Percentiles rank a stretch among this genome's conserved stretches.
Conservation (phyloP, 148 eudicot species). For the Fagopyrum esculentum region DNA sequence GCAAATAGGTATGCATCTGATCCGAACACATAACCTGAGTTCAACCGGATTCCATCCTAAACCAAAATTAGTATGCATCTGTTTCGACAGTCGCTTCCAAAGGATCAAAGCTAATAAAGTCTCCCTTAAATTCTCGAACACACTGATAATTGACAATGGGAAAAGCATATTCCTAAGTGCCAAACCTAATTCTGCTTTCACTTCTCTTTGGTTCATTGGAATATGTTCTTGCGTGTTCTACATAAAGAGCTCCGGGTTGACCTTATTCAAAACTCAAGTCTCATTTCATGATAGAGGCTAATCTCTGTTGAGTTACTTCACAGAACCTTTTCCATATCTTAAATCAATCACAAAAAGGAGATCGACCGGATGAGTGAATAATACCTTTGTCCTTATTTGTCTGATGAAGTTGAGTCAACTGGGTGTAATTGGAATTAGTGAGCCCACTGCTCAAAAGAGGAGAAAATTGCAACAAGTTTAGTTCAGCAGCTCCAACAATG, state of each 20-base stretch:
- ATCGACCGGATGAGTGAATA: background rate
- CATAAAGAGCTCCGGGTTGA: too few species aligned
- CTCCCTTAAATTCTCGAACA: too few species aligned
- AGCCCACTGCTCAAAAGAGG: constrained; percentile 43
- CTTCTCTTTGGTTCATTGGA: too few species aligned
- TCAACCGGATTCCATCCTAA: too few species aligned
- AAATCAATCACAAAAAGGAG: background rate
- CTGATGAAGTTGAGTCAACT: constrained; percentile 63
- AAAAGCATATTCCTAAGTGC: too few species aligned
- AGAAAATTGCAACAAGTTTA: background rate
- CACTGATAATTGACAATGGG: too few species aligned
- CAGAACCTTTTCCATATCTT: background rate
- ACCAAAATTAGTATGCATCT: background rate
- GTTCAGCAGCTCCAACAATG: background rate
- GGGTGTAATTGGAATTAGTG: constrained; percentile 65
- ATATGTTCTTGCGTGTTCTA: too few species aligned
- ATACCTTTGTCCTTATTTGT: constrained; percentile 68
- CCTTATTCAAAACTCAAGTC: background rate
- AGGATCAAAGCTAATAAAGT: background rate
- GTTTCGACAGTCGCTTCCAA: background rate
- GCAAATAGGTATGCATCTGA: constrained; percentile 6
- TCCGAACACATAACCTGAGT: background rate
- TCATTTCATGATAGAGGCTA: background rate
- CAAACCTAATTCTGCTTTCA: too few species aligned
- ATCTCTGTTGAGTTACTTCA: background rate